A percentile compares a stretch with the other conserved stretches of the same genome.
Conservation (phyloP, 140 eudicot species). For the Ambrosia hybrid region DNA sequence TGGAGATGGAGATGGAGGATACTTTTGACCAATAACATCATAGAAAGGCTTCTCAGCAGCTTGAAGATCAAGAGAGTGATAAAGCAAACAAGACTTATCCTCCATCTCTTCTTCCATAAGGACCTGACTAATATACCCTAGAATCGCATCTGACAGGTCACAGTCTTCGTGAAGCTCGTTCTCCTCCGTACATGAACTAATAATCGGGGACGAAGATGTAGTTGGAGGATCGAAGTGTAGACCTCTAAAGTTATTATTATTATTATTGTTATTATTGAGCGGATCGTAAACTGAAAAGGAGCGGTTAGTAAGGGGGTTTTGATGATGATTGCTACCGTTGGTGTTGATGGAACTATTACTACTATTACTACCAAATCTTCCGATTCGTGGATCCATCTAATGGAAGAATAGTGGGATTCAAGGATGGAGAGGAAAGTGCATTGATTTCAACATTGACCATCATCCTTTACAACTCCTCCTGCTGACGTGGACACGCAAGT, state of each 20-base stretch:
- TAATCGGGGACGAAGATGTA: constrained; percentile 23
- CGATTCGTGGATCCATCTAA: constrained; percentile 54
- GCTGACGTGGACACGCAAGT: background rate
- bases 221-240: constrained; percentile 36
- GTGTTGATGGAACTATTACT: constrained; percentile 8
- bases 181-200: constrained; percentile 32
- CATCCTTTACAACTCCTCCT: background rate
- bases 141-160: constrained; percentile 72
- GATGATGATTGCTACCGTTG: constrained; percentile 30
- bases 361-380: constrained; percentile 19
- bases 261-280: background rate
- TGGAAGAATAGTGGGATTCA: background rate
- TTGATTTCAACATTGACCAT: constrained; percentile 13
- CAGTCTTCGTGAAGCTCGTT: constrained; percentile 64
- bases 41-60: constrained; percentile 86
- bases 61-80: constrained; percentile 81
- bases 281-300: constrained; percentile 26
- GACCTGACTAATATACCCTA: constrained; percentile 70
- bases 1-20: constrained; percentile 76
- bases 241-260: constrained; percentile 29
- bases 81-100: constrained; percentile 64
- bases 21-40: constrained; percentile 72
- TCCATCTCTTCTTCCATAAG: constrained; percentile 94
- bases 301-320: constrained; percentile 23
- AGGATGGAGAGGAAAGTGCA: background rate